Conservation (phyloP, 192 early-diverging fungal genomes). For the Coemansia reversa region DNA sequence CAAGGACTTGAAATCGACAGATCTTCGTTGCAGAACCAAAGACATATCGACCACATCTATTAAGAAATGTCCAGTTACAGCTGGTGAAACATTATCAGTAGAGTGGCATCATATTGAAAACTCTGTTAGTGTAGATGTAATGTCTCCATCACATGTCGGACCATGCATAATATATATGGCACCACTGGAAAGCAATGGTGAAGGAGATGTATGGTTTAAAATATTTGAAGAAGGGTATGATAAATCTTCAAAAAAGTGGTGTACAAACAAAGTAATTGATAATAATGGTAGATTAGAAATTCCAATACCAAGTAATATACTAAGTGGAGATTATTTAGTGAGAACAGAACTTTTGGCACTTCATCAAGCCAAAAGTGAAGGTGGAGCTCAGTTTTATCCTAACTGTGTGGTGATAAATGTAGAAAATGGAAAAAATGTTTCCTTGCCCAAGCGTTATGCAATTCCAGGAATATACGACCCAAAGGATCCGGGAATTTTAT, state of each 20-base stretch:
- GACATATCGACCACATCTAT: neutral
- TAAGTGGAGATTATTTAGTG: constrained; percentile 12
- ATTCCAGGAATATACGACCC: constrained; percentile 14
- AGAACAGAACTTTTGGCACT: constrained; percentile 15
- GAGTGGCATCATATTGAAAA: constrained; percentile 8
- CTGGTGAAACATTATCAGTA: constrained; percentile 1
- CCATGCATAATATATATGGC: constrained; percentile 23
- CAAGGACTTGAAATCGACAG: neutral
- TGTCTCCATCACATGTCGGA: constrained; percentile 13
- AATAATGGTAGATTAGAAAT: constrained; percentile 1
- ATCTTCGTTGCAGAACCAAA: constrained; percentile 9
- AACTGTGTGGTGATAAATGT: constrained; percentile 10
- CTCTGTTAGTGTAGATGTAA: constrained; percentile 7
- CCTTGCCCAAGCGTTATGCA: neutral
- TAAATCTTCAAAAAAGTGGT: constrained; percentile 3
- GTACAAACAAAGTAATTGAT: constrained; percentile 8
- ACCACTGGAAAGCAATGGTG: constrained; percentile 8
- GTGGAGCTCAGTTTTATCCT: constrained; percentile 12
- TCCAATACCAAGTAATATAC: constrained; percentile 10
- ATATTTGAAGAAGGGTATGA: constrained; percentile 11
- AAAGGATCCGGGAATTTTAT: constrained; percentile 12
- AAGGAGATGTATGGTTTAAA: constrained; percentile 16
- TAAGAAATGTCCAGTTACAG: neutral
- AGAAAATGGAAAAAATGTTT: neutral
- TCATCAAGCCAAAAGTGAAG: neutral